Evolutionary conservation across 768 basidiomycete species (phyloP), one percentile per base, ranked within the genome.

Genomic region (Kwoniella newhampshirensis): DNA sequence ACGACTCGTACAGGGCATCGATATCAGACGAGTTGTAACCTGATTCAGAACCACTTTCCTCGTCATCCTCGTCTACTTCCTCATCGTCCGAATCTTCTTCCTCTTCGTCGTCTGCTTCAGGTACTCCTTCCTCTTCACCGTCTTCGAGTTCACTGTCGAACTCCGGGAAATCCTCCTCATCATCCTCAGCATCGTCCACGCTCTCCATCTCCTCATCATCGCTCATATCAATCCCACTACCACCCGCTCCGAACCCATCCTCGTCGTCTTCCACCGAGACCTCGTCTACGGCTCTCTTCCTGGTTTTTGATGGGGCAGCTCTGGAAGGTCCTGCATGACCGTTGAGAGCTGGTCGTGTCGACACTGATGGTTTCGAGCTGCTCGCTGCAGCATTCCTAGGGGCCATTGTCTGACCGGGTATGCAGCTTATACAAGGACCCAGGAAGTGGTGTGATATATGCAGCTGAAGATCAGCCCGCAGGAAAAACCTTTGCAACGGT

Each of bases 21-120:
- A 78, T 75, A 60, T 78, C 77, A 6, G 77, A 78, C 0, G 75
- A 74, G 63, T 78, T 78, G 67, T 78, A 78, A 3, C 77, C 77
- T 50, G 72, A 73, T 52, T 75, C 73, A 7, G 66, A 68, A n/a
- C 68, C 70, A 30, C 57, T 59, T 15, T 76, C 76, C 36, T 71
- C 66, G 17, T 71, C 71, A 35, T 68, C 64, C 5, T 58, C 39
- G 5, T 59, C 51, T 11, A 67, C 67, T 27, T 65, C 65, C 0
- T 30, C 49, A n/a, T 63, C 63, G 9, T 44, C 54, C 11, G 55
- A 48, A 27, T 60, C 50, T 11, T n/a, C 48, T 21, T 43, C 54
- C 42, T 49, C 56, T 6, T 56, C 59, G 25, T 60, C 59, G 6
- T 60, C 52, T 9, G 26, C 45, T 5, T 59, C 55, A 20, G 61